These are phyloP conservation scores for Marasmius sp. DNA, from an alignment of 1,284 basidiomycete genomes.

Conservation along the genomic window DNA sequence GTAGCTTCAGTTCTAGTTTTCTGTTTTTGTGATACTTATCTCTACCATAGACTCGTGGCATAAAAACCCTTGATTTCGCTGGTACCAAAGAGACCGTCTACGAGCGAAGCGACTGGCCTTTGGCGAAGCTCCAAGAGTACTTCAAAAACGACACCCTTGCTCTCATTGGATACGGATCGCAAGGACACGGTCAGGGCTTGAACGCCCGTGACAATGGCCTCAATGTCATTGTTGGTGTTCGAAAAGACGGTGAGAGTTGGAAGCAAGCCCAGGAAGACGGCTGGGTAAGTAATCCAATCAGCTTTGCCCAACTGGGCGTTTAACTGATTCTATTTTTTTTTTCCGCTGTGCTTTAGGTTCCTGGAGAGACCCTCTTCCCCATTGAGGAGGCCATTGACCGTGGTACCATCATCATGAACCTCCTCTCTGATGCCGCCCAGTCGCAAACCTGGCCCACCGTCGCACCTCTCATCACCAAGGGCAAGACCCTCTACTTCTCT, in stretches of 20 bases:
- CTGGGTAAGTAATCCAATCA: conserved; percentile 63
- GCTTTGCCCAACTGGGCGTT: not conserved
- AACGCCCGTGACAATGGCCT: conserved; percentile 99
- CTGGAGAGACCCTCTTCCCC: conserved; percentile 96
- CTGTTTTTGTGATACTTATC: conserved; percentile 10
- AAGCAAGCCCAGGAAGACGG: conserved; percentile 95
- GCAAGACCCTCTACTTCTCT: conserved; percentile 99
- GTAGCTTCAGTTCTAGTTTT: conserved; percentile 34
- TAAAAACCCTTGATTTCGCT: conserved; percentile 98
- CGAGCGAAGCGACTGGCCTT: conserved; percentile 98
- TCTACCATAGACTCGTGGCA: conserved; percentile 56
- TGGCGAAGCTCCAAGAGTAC: conserved; percentile 97
- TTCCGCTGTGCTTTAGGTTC: conserved; percentile 52
- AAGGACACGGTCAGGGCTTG: conserved; percentile 97
- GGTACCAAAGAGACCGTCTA: conserved; percentile 95
- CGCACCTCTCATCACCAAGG: conserved; percentile 94
- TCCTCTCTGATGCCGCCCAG: conserved; percentile 98
- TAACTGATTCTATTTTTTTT: conserved; percentile 1
- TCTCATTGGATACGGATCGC: conserved; percentile 98
- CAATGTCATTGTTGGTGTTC: conserved; percentile 98
- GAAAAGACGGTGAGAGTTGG: conserved; percentile 96
- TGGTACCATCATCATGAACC: conserved; percentile 99
- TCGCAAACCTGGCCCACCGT: conserved; percentile 91
- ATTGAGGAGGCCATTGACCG: conserved; percentile 97
- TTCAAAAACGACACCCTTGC: conserved; percentile 99